Evolutionary conservation across 2,329 filamentous ascomycete species (phyloP), one percentile per base, ranked within the genome.

Genomic region (Cercospora canescens): DNA sequence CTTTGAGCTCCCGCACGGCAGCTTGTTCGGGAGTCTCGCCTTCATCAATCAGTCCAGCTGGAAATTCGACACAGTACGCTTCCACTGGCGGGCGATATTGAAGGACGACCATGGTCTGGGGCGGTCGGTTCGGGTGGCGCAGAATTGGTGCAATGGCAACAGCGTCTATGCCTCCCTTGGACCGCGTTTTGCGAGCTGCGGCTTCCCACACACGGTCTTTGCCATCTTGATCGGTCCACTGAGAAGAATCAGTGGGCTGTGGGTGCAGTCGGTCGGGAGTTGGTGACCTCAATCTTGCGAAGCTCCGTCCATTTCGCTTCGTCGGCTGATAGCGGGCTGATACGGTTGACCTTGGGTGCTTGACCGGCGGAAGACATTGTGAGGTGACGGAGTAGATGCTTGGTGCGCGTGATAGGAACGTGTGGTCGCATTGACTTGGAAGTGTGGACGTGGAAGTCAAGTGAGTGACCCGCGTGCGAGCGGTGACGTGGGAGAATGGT

Each of bases 11-110:
- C 18, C 87, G 79, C 11, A 88, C 77, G 12, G 84, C 84, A 55
- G 85, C 86, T 55, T 85, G 81, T 71, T 84, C 82, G 2, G 86
- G 83, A 1, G 82, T 82, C 73, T 89, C 87, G 14, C 82, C 82
- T 48, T 81, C 82, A 71, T 89, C 87, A 34, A 89, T 83, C 26
- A 89, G 78, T 0, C 87, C 87, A 0, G 86, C 86, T 0, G 87
- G 87, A 6, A 88, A 83, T 72, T 89, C 87, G 58, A 89, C 86
- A 58, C 84, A 85, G 37, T 86, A 78, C 26, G 84, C 86, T 64
- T 86, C 82, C 41, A 87, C 82, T 0, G 87, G 86, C 0, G 87
- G 86, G 4, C 87, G 82, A 74, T 87, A 89, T 72, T 89, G 74
- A 65, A 87, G 81, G 67, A 87, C 84, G 57, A 88, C 80, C 57